These are phyloP conservation scores for Cercophora samala DNA, from an alignment of 495 filamentous ascomycete species.

Conservation along the genomic window DNA sequence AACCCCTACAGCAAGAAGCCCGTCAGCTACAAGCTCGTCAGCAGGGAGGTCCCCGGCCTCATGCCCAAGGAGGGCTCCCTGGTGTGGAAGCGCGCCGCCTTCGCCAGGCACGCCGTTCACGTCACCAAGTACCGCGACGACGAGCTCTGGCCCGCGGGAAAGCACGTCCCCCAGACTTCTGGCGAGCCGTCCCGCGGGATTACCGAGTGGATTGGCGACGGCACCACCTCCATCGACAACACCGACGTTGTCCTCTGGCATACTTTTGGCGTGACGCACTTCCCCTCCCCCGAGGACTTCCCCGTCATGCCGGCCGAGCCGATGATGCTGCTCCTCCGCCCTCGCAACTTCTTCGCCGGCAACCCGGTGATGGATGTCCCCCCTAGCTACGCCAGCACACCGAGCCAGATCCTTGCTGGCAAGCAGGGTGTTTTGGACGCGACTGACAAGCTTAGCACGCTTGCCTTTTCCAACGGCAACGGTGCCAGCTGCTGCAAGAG, in stretches of 20 bases:
- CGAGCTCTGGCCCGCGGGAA: slow-evolving; percentile 87
- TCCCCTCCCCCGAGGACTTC: slow-evolving; percentile 90
- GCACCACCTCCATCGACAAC: slow-evolving; percentile 70
- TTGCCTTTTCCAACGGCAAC: slow-evolving; percentile 38
- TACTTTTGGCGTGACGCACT: slow-evolving; percentile 91
- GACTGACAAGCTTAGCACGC: slow-evolving; percentile 43
- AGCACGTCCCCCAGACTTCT: slow-evolving; percentile 89
- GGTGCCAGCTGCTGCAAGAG: slow-evolving; percentile 3
- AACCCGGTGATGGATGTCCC: slow-evolving; percentile 89
- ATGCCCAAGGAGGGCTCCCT: slow-evolving; percentile 81
- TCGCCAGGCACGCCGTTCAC: slow-evolving; percentile 85
- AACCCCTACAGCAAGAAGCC: slow-evolving; percentile 86
- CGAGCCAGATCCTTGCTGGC: slow-evolving; percentile 60
- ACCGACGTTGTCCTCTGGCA: slow-evolving; percentile 93
- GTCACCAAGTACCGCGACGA: slow-evolving; percentile 86
- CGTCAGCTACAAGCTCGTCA: slow-evolving; percentile 87
- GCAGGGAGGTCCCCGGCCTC: slow-evolving; percentile 72
- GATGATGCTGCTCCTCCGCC: slow-evolving; percentile 78
- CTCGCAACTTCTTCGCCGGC: slow-evolving; percentile 80
- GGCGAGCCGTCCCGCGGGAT: slow-evolving; percentile 78
- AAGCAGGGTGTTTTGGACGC: slow-evolving; percentile 46
- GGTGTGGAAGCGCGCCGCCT: slow-evolving; percentile 92
- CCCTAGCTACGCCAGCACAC: slow-evolving; percentile 71
- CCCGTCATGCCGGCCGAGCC: slow-evolving; percentile 87
- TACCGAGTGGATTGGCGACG: slow-evolving; percentile 78